A percentile compares a stretch with the other conserved stretches of the same genome.
Evolutionary conservation across 257 asterid genomes (phyloP).

Genomic region (Solanum paucissectum): DNA sequence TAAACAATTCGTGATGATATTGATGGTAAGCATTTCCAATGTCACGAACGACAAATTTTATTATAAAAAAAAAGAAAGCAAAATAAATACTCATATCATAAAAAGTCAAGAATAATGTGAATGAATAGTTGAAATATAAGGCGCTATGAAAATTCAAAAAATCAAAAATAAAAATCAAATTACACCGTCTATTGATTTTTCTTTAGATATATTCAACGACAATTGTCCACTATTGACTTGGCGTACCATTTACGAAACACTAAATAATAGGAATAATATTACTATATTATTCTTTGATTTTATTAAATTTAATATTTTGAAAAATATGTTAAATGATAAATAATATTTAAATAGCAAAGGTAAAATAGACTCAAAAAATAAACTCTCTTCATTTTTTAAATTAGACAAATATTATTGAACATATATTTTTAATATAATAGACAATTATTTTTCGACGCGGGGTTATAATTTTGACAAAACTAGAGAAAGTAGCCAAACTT

Average conservation of each 20-base stretch:
- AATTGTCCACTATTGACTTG: too few species aligned
- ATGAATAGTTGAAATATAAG: neutral
- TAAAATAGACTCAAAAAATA: too few species aligned
- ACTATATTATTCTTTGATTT: too few species aligned
- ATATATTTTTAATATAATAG: too few species aligned
- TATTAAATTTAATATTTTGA: too few species aligned
- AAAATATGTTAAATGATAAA: too few species aligned
- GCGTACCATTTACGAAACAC: too few species aligned
- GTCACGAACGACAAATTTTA: neutral
- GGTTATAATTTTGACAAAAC: neutral
- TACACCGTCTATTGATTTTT: neutral
- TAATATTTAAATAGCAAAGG: too few species aligned
- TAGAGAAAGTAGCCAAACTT: neutral
- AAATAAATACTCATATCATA: neutral
- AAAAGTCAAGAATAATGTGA: neutral
- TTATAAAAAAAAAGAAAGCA: neutral
- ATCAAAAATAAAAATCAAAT: neutral
- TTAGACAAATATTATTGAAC: too few species aligned
- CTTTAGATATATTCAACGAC: neutral
- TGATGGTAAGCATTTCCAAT: neutral
- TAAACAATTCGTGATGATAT: neutral
- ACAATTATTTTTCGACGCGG: too few species aligned
- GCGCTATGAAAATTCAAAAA: constrained; percentile 1
- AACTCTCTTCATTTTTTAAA: too few species aligned
- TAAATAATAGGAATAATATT: too few species aligned